Evolutionary conservation across 2,329 filamentous ascomycete species (phyloP), one percentile per base, ranked within the genome.

Genomic region (Sphaerulina musiva): DNA sequence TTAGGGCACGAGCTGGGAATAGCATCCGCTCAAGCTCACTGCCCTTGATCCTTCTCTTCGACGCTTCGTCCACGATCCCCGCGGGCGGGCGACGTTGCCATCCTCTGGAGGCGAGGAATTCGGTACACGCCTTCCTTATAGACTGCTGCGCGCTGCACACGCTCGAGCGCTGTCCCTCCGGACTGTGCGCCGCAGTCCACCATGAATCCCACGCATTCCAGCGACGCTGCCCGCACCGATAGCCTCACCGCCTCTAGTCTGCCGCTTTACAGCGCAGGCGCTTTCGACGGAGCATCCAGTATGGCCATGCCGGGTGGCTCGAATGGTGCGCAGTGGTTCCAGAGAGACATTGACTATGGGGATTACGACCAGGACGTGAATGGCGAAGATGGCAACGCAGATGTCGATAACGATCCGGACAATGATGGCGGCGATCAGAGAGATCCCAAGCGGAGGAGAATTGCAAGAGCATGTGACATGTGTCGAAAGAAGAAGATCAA

Each of bases 401-500:
- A 65, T n/a, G 55, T 59, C 41, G 60, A 62, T 39, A 48, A 56
- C 43, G 63, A 65, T n/a, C 54, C 59, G 39, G 60, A 62, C 41
- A 48, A 56, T 40, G 63, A 63, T 12, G 66, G 64, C 32, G 62
- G 62, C 31, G 66, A 64, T 31, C 53, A 51, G 36, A 59, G 73
- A 44, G 92, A 96, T 67, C 83, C 90, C 17, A 97, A 95, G 78
- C 80, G 90, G 69, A 81, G 91, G 72, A 83, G 90, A 66, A 95
- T 95, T 65, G 89, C 90, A 57, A 82, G 89, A 75, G 90, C 90
- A 48, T 95, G 90, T 74, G 91, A 95, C 66, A 95, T 95, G 90
- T 97, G 92, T 70, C 81, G 91, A 65, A 95, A 95, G 75, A 86
- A 86, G 74, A 95, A 92, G 79, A 93, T 97, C 74, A 97, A 97